Evolutionary conservation across 352 stramenopile genomes (phyloP).

Genomic region (Globisporangium parvum): DNA sequence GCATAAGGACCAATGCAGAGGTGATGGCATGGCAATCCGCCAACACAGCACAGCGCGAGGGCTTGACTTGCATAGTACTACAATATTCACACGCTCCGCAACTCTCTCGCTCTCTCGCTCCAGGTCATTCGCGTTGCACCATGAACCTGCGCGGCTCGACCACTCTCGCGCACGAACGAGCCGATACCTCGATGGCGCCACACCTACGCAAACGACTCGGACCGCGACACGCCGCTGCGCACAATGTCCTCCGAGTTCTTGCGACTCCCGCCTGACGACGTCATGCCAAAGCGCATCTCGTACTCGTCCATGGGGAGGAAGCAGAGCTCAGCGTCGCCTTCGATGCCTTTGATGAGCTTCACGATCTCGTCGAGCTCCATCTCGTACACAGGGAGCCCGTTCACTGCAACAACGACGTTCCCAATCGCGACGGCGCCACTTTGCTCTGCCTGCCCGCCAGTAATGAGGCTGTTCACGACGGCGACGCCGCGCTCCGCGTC

Average conservation of each 20-base stretch:
- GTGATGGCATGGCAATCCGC: too few species aligned
- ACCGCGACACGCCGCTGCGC: slow-evolving; percentile 12
- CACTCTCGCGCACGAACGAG: not conserved
- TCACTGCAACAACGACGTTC: slow-evolving; percentile 76
- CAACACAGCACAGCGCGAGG: too few species aligned
- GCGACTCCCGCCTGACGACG: slow-evolving; percentile 9
- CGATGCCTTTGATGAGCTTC: slow-evolving; percentile 61
- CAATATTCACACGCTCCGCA: too few species aligned
- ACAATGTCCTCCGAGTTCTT: slow-evolving; percentile 19
- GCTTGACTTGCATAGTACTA: too few species aligned
- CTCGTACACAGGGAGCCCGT: slow-evolving; percentile 74
- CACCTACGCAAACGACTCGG: slow-evolving; percentile 9
- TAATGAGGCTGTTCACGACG: slow-evolving; percentile 49
- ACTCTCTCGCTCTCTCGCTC: too few species aligned
- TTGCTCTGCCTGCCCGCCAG: slow-evolving; percentile 56
- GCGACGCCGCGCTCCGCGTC: slow-evolving; percentile 43
- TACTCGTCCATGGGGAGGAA: slow-evolving; percentile 76
- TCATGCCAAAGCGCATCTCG: slow-evolving; percentile 47
- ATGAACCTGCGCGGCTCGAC: not conserved
- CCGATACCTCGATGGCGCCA: too few species aligned
- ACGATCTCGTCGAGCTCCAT: slow-evolving; percentile 72
- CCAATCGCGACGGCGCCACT: slow-evolving; percentile 51
- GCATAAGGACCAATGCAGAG: too few species aligned
- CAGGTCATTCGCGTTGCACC: too few species aligned
- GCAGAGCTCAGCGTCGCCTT: slow-evolving; percentile 74